Evolutionary conservation across 345 rosid genomes (phyloP).

Genomic region (Brassica carinata): DNA sequence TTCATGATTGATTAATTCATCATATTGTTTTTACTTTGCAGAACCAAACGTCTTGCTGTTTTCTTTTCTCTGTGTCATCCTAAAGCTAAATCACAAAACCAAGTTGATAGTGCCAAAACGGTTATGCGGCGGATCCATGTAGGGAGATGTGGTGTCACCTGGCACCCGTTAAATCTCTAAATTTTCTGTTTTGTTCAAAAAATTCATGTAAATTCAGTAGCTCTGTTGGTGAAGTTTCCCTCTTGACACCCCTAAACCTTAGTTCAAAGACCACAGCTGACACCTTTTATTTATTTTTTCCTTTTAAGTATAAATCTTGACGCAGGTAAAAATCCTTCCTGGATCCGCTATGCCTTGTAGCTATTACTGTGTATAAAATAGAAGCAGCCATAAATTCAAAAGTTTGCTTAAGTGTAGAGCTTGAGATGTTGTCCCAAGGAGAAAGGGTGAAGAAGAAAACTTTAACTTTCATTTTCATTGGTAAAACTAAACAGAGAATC

Average conservation of each 20-base stretch:
- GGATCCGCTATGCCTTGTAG: too few species aligned
- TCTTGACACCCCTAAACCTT: too few species aligned
- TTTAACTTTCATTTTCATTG: slow-evolving; percentile 17
- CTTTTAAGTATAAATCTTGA: too few species aligned
- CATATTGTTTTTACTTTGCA: slow-evolving; percentile 12
- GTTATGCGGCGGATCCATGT: too few species aligned
- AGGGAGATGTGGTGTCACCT: too few species aligned
- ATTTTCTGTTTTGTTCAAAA: too few species aligned
- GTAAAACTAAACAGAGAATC: slow-evolving; percentile 5
- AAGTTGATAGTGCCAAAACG: neutral
- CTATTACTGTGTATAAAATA: neutral
- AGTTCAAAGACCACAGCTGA: too few species aligned
- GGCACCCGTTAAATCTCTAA: too few species aligned
- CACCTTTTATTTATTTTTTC: too few species aligned
- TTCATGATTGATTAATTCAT: neutral
- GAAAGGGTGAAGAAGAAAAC: neutral
- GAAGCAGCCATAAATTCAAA: neutral
- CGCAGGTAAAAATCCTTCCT: too few species aligned
- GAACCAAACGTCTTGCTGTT: slow-evolving; percentile 10
- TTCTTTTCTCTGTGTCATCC: neutral
- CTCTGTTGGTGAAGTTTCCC: too few species aligned
- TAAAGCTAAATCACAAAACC: slow-evolving; percentile 2
- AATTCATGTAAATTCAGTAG: too few species aligned
- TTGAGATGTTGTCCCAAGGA: neutral
- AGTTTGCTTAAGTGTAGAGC: neutral